These are phyloP conservation scores for Halenospora varia DNA, from an alignment of 495 filamentous ascomycete genomes.

Conservation along the genomic window DNA sequence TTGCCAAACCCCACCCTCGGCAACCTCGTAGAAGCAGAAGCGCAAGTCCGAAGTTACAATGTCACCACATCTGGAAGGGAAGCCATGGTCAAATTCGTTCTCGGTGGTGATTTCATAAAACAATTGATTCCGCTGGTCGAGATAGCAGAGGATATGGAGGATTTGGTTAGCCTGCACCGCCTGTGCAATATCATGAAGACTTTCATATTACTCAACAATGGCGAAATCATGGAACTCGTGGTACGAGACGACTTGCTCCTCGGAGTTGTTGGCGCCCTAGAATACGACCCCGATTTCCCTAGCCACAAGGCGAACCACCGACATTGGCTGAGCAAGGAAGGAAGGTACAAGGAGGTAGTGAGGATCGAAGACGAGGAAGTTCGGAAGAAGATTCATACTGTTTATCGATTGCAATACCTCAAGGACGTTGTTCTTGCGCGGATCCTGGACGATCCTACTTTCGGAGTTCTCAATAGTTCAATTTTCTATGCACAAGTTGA, in stretches of 20 bases:
- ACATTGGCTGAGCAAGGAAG: slow-evolving; percentile 83
- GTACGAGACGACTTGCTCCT: slow-evolving; percentile 86
- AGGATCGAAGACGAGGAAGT: slow-evolving; percentile 78
- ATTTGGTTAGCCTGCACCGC: slow-evolving; percentile 76
- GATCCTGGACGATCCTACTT: slow-evolving; percentile 96
- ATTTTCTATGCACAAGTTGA: slow-evolving; percentile 99
- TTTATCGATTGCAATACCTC: slow-evolving; percentile 94
- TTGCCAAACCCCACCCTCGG: slow-evolving; percentile 75
- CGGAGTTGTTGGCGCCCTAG: slow-evolving; percentile 91
- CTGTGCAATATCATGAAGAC: slow-evolving; percentile 98
- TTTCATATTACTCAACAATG: slow-evolving; percentile 91
- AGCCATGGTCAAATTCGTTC: slow-evolving; percentile 81
- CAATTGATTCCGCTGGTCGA: slow-evolving; percentile 83
- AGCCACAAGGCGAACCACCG: slow-evolving; percentile 97
- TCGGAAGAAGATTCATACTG: slow-evolving; percentile 88
- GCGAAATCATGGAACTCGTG: slow-evolving; percentile 84
- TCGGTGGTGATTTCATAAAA: slow-evolving; percentile 77
- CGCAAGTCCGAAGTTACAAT: slow-evolving; percentile 70
- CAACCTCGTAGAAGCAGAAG: slow-evolving; percentile 78
- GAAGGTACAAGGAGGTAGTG: slow-evolving; percentile 94
- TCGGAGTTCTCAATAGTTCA: slow-evolving; percentile 93
- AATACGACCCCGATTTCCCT: slow-evolving; percentile 99
- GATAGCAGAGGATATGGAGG: slow-evolving; percentile 87
- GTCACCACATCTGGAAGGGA: slow-evolving; percentile 75
- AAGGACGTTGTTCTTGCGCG: slow-evolving; percentile 96